phyloP scores from a whole-genome alignment of 179 eudicot species.

The Gypsophila paniculata region DNA sequence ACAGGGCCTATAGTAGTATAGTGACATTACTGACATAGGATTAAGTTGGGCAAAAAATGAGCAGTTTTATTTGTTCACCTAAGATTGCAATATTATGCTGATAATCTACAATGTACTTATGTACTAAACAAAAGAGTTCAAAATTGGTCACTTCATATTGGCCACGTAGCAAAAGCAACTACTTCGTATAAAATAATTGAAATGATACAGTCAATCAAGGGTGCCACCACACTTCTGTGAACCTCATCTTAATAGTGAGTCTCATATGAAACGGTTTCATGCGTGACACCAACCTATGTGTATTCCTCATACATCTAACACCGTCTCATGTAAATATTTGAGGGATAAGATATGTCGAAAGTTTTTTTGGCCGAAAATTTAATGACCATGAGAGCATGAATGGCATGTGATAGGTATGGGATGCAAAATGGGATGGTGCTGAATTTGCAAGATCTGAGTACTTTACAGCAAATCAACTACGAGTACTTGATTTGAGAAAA shows the following conservation, averaged over 20 bases:
- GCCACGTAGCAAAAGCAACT: neutral
- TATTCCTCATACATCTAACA: no score
- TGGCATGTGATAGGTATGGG: no score
- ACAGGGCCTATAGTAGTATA: neutral
- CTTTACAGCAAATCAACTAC: neutral
- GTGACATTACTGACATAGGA: no score
- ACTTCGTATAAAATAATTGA: neutral
- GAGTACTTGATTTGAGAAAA: neutral
- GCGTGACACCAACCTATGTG: neutral
- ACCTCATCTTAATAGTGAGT: no score
- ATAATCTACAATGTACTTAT: no score
- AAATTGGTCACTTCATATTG: neutral
- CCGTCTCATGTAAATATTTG: neutral
- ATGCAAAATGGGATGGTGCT: no score
- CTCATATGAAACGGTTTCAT: no score
- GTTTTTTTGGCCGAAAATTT: no score
- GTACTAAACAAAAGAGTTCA: neutral
- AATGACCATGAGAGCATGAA: no score
- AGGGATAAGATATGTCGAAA: no score
- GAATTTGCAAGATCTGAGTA: neutral
- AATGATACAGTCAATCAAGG: no score
- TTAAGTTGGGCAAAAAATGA: neutral
- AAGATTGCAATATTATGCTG: neutral
- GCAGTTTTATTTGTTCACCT: neutral
- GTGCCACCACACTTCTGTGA: no score